Evolutionary conservation across 768 basidiomycete species (phyloP), one percentile per base, ranked within the genome.

Genomic region (Fomitopsis serialis): DNA sequence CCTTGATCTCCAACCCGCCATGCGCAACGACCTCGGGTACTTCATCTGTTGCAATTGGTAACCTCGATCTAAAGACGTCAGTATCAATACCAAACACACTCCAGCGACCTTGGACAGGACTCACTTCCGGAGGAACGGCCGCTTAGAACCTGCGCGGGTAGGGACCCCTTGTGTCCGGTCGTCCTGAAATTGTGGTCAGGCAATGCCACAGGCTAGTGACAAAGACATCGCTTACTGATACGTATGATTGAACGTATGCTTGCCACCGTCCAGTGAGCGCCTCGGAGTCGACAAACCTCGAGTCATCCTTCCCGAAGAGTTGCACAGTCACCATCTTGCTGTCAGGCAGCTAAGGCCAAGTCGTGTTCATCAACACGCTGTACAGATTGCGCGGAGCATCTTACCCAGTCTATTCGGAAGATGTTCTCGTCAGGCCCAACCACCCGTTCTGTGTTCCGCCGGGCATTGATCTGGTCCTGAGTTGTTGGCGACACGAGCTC

Each of bases 361-460:
- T 11, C 6, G 11, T 32, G 29, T 32, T 32, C n/a, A 17, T 34
- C 17, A 32, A 32, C 29, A 32, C 11, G 29, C 29, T 6, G 29
- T 11, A 34, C 12, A 40, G 15, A 29, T 5, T 9, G 24, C 37
- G 2, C 19, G 24, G 42, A 22, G 51, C 36, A 19, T 63, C 78
- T 17, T 60, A 89, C 89, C 88, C 89, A 92, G 63, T 89, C 87
- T 27, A 91, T 78, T 6, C 88, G 76, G 70, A 89, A 90, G 13
- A 90, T 66, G 61, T 89, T 88, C 62, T 90, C 87, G 55, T 90
- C 89, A 0, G 84, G 82, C 10, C 86, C 86, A 44, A 87, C 65
- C 27, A 85, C 77, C 54, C 81, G 85, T 63, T 89, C 88, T 0
- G 82, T 82, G 45, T 78, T 79, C 40, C 80, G 76, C 35, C 88